Evolutionary conservation across 352 stramenopile species (phyloP).

Genomic region (Phytopythium cucurbitacearum): DNA sequence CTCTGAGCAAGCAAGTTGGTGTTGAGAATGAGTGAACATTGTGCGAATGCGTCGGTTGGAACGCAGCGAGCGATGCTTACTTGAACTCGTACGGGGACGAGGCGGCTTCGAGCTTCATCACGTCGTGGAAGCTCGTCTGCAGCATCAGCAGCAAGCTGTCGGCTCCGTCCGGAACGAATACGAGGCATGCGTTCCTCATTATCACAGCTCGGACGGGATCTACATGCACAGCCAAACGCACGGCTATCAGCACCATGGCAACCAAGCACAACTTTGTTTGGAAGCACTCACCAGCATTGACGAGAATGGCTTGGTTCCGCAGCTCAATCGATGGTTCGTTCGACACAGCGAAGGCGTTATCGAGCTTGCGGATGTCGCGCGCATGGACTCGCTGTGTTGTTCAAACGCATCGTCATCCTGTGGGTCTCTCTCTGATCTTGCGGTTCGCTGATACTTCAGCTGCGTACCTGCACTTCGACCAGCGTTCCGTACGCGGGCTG

Average conservation of each 20-base stretch:
- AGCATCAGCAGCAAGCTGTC: constrained; percentile 36
- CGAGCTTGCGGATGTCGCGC: constrained; percentile 65
- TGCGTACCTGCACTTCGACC: constrained; percentile 20
- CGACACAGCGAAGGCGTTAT: constrained; percentile 57
- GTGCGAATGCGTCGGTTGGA: not conserved
- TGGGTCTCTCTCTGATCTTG: too few relatives aligned
- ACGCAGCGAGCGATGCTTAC: constrained; percentile 6
- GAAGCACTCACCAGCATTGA: constrained; percentile 41
- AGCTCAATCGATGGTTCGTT: constrained; percentile 59
- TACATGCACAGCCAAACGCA: constrained; percentile 14
- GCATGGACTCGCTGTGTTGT: constrained; percentile 39
- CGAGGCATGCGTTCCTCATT: constrained; percentile 38
- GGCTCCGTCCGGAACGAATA: constrained; percentile 40
- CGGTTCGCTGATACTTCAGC: not conserved
- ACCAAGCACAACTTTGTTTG: constrained; percentile 1
- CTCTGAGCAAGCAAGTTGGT: constrained; percentile 11
- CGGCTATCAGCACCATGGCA: too few relatives aligned
- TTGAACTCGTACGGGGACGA: constrained; percentile 48
- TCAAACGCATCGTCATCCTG: not conserved
- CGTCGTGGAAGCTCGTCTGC: constrained; percentile 45
- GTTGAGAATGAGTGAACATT: constrained; percentile 1
- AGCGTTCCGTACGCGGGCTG: constrained; percentile 18
- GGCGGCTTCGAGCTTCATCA: constrained; percentile 37
- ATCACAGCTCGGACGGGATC: constrained; percentile 57
- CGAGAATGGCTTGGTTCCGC: constrained; percentile 62